A percentile compares a stretch with the other conserved stretches of the same genome.
Conservation (phyloP, 179 eudicot species). For the Pouteria campechiana region DNA sequence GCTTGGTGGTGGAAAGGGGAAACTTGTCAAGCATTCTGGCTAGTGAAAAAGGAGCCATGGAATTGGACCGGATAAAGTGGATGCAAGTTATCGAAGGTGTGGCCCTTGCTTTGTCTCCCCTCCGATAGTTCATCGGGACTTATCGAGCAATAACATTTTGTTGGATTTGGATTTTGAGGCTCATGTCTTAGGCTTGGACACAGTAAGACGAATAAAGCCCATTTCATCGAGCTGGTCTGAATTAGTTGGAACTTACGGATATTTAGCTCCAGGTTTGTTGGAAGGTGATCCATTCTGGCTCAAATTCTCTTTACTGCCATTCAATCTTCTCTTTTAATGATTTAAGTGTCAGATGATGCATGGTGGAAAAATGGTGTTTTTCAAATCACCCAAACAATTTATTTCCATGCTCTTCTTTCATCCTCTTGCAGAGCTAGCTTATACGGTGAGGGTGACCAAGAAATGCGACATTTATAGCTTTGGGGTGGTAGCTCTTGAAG, state of each 20-base stretch:
- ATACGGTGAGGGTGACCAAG: constrained; percentile 2
- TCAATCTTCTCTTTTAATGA: too few relatives aligned
- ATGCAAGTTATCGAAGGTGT: neutral
- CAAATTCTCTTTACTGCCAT: too few relatives aligned
- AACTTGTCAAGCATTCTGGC: neutral
- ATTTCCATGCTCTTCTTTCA: too few relatives aligned
- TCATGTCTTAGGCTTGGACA: constrained; percentile 3
- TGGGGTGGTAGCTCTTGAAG: constrained; percentile 4
- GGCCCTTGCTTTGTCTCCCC: neutral
- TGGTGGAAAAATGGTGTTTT: too few relatives aligned
- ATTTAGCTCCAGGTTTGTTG: constrained; percentile 3
- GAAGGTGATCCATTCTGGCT: too few relatives aligned
- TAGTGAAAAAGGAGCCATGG: neutral
- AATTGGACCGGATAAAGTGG: constrained; percentile 3
- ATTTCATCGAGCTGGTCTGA: constrained; percentile 2
- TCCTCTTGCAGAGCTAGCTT: neutral
- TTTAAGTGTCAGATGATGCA: too few relatives aligned
- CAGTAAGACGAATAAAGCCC: neutral
- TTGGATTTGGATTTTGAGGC: neutral
- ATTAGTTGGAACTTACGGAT: neutral
- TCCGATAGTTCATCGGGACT: constrained; percentile 5
- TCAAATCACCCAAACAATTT: too few relatives aligned
- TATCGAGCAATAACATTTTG: constrained; percentile 7
- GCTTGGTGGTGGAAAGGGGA: constrained; percentile 6
- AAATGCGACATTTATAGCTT: constrained; percentile 5